These are phyloP conservation scores for Venturia aucupariae DNA, from an alignment of 2,329 filamentous ascomycete genomes.

Conservation along the genomic window DNA sequence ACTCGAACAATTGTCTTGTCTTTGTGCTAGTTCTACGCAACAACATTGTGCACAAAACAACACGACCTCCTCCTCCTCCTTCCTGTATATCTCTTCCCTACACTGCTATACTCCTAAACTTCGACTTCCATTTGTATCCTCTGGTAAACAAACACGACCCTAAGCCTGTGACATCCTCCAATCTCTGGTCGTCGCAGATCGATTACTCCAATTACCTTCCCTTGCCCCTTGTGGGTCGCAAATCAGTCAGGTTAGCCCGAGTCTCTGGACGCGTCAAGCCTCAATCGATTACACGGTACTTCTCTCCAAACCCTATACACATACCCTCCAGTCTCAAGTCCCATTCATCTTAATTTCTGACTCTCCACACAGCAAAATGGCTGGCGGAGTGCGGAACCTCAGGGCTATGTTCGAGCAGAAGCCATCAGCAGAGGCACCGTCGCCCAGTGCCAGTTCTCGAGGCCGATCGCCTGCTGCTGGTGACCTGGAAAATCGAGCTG, in stretches of 20 bases:
- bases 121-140: background rate
- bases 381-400: slow-evolving; percentile 13
- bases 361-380: background rate
- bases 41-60: background rate
- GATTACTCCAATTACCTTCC: background rate
- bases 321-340: background rate
- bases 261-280: background rate
- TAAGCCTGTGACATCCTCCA: background rate
- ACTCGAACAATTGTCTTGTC: too few species aligned
- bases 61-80: background rate
- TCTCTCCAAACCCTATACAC: background rate
- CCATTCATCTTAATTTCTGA: background rate
- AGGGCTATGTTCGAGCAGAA: slow-evolving; percentile 15
- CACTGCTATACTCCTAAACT: background rate
- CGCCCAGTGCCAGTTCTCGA: background rate
- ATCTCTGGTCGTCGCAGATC: slow-evolving; percentile 10
- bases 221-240: slow-evolving; percentile 2
- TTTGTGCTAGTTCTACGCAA: background rate
- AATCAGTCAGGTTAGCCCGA: background rate
- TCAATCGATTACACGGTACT: slow-evolving; percentile 10
- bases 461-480: slow-evolving; percentile 13
- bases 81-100: too few species aligned
- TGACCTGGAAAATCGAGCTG: background rate
- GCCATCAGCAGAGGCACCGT: background rate
- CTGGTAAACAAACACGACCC: background rate